These are phyloP conservation scores for Mucor velutinosus DNA, from an alignment of 371 early-diverging fungal species.

Conservation along the genomic window DNA sequence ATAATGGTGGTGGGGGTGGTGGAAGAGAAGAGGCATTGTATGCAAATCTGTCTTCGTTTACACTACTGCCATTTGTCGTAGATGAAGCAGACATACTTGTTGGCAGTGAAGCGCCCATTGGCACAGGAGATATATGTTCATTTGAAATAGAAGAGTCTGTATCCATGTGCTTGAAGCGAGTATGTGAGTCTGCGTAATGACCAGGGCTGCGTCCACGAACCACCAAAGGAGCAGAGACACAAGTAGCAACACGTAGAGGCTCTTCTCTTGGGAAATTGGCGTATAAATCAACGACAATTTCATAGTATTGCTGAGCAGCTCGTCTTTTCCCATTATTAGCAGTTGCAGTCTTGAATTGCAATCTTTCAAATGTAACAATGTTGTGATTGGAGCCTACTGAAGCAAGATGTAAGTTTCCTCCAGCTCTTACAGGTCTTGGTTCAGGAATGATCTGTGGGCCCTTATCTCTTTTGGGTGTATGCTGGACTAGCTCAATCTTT, in stretches of 20 bases:
- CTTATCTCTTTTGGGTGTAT: conserved; percentile 89
- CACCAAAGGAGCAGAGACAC: conserved; percentile 72
- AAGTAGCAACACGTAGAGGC: conserved; percentile 58
- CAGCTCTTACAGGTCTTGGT: conserved; percentile 57
- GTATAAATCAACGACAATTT: conserved; percentile 63
- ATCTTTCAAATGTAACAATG: conserved; percentile 77
- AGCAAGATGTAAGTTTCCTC: conserved; percentile 47
- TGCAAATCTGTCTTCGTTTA: conserved; percentile 1
- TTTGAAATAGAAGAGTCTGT: conserved; percentile 17
- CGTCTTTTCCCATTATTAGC: conserved; percentile 85
- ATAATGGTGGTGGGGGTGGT: neutral
- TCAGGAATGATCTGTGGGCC: conserved; percentile 79
- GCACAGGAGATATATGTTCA: conserved; percentile 29
- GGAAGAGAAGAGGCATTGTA: neutral
- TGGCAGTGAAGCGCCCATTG: conserved; percentile 18
- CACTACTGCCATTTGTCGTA: neutral
- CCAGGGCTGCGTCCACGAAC: conserved; percentile 90
- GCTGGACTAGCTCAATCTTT: conserved; percentile 80
- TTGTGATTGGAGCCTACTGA: conserved; percentile 40
- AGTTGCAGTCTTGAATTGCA: conserved; percentile 93
- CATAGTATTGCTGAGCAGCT: conserved; percentile 86
- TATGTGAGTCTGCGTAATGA: conserved; percentile 70
- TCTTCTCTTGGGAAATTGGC: conserved; percentile 55
- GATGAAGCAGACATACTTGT: conserved; percentile 14
- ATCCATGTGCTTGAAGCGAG: conserved; percentile 35